These are phyloP conservation scores for Solanum ossicruentum DNA, from an alignment of 257 asterid genomes.

Conservation along the genomic window DNA sequence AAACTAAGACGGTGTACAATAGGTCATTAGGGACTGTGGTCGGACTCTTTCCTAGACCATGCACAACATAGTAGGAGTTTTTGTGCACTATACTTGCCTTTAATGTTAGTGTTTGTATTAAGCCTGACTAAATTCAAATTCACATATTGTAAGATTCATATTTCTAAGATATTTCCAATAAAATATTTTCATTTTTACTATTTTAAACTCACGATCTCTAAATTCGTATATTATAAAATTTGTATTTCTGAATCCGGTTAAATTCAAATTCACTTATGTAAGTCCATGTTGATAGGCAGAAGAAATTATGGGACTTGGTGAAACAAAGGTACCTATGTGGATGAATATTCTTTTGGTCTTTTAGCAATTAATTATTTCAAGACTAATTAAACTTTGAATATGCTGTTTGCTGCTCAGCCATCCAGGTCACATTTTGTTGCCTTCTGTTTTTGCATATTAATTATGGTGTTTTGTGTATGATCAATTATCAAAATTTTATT, in stretches of 20 bases:
- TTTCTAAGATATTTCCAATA: not conserved
- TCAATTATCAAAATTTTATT: not conserved
- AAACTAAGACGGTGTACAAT: too few relatives aligned
- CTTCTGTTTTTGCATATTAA: not conserved
- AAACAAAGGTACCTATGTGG: not conserved
- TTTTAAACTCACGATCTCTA: not conserved
- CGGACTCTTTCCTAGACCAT: too few relatives aligned
- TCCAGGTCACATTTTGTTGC: not conserved
- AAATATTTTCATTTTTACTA: not conserved
- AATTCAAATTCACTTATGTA: too few relatives aligned
- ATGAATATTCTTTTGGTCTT: not conserved
- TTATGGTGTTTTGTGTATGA: not conserved
- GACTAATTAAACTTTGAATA: not conserved
- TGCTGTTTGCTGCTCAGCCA: not conserved
- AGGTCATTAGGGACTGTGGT: too few relatives aligned
- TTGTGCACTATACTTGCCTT: too few relatives aligned
- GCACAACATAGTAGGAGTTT: too few relatives aligned
- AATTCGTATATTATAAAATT: too few relatives aligned
- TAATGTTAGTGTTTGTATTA: accelerated
- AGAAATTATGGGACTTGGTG: not conserved
- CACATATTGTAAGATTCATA: too few relatives aligned
- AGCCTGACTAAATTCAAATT: too few relatives aligned
- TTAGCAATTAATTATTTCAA: not conserved
- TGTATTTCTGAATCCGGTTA: too few relatives aligned
- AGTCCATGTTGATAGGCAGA: not conserved